A percentile compares a stretch with the other conserved stretches of the same genome.
phyloP scores from a whole-genome alignment of 192 early-diverging fungal genomes.

The Umbelopsis ramanniana region DNA sequence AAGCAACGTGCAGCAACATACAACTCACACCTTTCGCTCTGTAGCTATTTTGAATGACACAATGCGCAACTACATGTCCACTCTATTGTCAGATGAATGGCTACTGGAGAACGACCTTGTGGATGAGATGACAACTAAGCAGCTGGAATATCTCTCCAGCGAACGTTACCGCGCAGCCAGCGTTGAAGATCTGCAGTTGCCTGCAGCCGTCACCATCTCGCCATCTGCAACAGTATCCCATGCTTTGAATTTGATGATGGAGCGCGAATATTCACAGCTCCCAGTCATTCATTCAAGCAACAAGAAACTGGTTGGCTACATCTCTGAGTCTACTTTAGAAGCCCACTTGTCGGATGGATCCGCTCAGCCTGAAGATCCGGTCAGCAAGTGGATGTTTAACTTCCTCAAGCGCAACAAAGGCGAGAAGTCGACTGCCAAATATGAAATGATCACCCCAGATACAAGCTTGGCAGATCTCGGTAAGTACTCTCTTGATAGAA shows the following conservation, averaged over 20 bases:
- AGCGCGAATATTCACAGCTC: conserved; percentile 87
- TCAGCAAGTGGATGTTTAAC: conserved; percentile 69
- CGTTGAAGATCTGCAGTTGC: conserved; percentile 85
- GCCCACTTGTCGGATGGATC: conserved; percentile 55
- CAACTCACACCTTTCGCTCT: conserved; percentile 44
- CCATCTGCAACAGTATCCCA: conserved; percentile 58
- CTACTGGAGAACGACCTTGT: conserved; percentile 76
- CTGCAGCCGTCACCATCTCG: conserved; percentile 73
- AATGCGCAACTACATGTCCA: conserved; percentile 70
- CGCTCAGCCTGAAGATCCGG: conserved; percentile 50
- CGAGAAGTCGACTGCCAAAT: conserved; percentile 35
- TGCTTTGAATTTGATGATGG: conserved; percentile 77
- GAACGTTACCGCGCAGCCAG: conserved; percentile 79
- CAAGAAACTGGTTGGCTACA: conserved; percentile 75
- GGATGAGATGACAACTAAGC: conserved; percentile 60
- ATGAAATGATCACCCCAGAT: conserved; percentile 79
- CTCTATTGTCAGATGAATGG: conserved; percentile 79
- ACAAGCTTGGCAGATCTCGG: conserved; percentile 77
- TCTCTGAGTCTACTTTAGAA: conserved; percentile 70
- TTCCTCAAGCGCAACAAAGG: conserved; percentile 46
- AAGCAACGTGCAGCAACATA: conserved; percentile 30
- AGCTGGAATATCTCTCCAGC: conserved; percentile 59
- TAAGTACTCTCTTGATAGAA: conserved; percentile 9
- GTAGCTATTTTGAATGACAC: conserved; percentile 69
- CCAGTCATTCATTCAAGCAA: conserved; percentile 68